These are phyloP conservation scores for Trichoderma sp. DNA, from an alignment of 2,329 filamentous ascomycete genomes.

Conservation along the genomic window DNA sequence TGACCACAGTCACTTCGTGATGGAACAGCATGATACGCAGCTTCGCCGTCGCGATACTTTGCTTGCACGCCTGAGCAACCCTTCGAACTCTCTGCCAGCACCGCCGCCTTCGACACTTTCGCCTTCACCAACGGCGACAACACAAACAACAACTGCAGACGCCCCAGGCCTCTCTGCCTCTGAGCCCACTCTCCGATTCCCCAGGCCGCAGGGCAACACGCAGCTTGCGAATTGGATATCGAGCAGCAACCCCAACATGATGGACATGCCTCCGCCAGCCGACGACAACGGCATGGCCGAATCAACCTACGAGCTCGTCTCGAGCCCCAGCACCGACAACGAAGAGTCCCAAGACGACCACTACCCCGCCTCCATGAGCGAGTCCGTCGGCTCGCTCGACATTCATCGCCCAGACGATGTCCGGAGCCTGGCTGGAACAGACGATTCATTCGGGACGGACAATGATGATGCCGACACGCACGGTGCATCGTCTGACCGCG, in stretches of 20 bases:
- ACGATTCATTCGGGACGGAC: conserved; percentile 46
- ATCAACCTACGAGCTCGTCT: conserved; percentile 56
- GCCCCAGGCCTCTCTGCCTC: conserved; percentile 37
- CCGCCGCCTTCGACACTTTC: not conserved
- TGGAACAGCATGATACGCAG: conserved; percentile 47
- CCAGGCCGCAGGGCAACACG: conserved; percentile 53
- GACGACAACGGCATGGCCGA: conserved; percentile 53
- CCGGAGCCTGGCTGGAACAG: conserved; percentile 50
- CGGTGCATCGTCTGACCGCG: not conserved
- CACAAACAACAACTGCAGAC: conserved; percentile 7
- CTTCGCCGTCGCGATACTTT: conserved; percentile 29
- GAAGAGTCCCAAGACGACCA: conserved; percentile 52
- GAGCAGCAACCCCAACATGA: conserved; percentile 55
- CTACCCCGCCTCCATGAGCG: conserved; percentile 46
- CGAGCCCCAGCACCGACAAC: conserved; percentile 44
- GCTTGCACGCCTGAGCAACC: conserved; percentile 27
- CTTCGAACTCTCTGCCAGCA: not conserved
- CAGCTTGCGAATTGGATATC: conserved; percentile 59
- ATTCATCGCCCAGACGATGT: conserved; percentile 50
- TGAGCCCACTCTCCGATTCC: conserved; percentile 54
- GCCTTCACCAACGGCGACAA: conserved; percentile 20
- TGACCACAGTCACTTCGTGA: conserved; percentile 43
- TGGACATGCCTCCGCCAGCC: conserved; percentile 44
- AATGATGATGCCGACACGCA: conserved; percentile 33
- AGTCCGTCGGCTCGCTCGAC: conserved; percentile 51